phyloP scores from a whole-genome alignment of 768 basidiomycete species.

The Xerocomus brunneocitrinus region DNA sequence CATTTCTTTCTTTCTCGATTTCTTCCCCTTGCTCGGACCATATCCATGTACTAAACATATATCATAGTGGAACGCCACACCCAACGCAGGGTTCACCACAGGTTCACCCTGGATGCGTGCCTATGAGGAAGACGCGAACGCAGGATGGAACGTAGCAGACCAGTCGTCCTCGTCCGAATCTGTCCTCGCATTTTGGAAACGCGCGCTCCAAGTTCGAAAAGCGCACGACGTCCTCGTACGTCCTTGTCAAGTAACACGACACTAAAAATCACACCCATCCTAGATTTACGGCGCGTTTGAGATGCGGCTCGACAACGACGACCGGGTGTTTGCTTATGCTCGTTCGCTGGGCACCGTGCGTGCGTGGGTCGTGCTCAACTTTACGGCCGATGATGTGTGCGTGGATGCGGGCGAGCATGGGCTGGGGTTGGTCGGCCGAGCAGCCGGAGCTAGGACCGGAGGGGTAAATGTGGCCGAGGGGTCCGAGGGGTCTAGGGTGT shows the following conservation, averaged over 20 bases:
- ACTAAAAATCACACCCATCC: neutral
- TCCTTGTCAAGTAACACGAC: neutral
- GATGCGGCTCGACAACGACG: conserved; percentile 42
- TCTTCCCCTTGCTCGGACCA: neutral
- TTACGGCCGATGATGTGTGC: conserved; percentile 13
- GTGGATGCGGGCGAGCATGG: too few species aligned
- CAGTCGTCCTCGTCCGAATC: conserved; percentile 16
- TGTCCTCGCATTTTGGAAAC: conserved; percentile 58
- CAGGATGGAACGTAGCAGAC: conserved; percentile 12
- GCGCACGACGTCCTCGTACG: conserved; percentile 48
- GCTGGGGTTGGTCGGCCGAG: too few species aligned
- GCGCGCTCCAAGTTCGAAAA: conserved; percentile 37
- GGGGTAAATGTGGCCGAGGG: neutral
- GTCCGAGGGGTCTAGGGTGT: neutral
- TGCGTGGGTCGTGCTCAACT: conserved; percentile 44
- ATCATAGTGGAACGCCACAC: conserved; percentile 49
- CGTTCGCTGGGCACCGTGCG: conserved; percentile 34
- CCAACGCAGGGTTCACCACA: conserved; percentile 61
- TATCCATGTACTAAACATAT: neutral
- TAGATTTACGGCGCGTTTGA: conserved; percentile 54
- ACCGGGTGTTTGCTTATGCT: conserved; percentile 43
- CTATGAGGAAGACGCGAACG: conserved; percentile 55
- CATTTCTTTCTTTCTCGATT: neutral
- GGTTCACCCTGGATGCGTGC: conserved; percentile 72
- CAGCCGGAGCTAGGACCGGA: too few species aligned